These are phyloP conservation scores for Volutella citrinella DNA, from an alignment of 2,329 filamentous ascomycete genomes.

Conservation along the genomic window DNA sequence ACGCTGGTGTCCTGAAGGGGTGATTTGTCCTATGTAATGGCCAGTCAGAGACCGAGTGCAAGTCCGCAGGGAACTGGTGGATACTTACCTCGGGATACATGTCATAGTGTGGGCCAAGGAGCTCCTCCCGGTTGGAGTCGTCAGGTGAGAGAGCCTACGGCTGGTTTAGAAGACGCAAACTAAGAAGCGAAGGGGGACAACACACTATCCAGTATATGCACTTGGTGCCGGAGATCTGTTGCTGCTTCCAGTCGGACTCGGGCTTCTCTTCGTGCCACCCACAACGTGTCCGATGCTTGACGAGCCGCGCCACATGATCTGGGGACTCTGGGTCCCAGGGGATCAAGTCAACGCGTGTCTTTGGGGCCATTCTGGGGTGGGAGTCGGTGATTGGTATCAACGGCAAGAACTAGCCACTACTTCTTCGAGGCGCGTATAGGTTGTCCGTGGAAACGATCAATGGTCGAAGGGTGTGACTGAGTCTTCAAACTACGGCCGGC, in stretches of 20 bases:
- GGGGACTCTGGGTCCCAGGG: slow-evolving; percentile 22
- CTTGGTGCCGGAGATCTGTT: slow-evolving; percentile 16
- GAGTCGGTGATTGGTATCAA: too few relatives aligned
- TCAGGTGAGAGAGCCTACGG: slow-evolving; percentile 1
- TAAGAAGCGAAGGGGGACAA: too few relatives aligned
- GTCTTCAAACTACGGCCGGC: too few relatives aligned
- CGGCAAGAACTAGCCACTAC: too few relatives aligned
- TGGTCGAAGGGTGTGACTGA: too few relatives aligned
- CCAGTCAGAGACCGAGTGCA: background rate
- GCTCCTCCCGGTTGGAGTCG: background rate
- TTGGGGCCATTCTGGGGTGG: slow-evolving; percentile 6
- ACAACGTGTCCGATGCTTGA: slow-evolving; percentile 17
- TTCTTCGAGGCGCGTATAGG: too few relatives aligned
- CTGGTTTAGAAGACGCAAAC: background rate
- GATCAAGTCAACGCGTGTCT: slow-evolving; percentile 12
- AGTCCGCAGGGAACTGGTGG: rapidly evolving
- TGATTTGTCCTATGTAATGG: slow-evolving; percentile 8
- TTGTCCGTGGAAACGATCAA: too few relatives aligned
- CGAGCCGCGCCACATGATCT: slow-evolving; percentile 11
- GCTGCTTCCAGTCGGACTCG: slow-evolving; percentile 11
- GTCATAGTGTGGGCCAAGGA: slow-evolving; percentile 13
- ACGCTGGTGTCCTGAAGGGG: slow-evolving; percentile 16
- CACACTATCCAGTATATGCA: slow-evolving; percentile 26
- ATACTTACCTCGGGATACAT: slow-evolving; percentile 10
- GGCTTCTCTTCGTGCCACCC: slow-evolving; percentile 20